Evolutionary conservation across 192 early-diverging fungal species (phyloP).

Genomic region (Coemansia sp.): DNA sequence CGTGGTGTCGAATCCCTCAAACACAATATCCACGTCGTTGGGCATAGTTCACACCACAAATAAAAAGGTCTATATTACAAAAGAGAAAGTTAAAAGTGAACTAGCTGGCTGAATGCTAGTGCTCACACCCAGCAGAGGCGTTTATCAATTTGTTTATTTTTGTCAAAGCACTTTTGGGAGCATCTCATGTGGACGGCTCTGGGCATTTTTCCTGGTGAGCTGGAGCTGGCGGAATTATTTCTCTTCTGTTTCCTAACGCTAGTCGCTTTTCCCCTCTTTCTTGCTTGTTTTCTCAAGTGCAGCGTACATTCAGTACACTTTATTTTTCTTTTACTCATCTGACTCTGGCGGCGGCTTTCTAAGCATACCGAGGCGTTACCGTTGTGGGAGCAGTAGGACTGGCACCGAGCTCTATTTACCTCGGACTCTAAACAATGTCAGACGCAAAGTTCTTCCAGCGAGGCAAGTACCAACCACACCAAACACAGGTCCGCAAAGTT

Average conservation of each 20-base stretch:
- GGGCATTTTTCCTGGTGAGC: background rate
- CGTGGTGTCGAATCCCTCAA: slow-evolving; percentile 46
- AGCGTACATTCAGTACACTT: background rate
- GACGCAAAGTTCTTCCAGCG: slow-evolving; percentile 80
- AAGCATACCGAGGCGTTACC: background rate
- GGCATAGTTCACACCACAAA: no score
- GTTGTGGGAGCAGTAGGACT: background rate
- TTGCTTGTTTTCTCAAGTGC: background rate
- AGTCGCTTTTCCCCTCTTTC: background rate
- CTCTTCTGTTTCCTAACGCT: background rate
- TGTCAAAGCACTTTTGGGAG: background rate
- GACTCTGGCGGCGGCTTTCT: background rate
- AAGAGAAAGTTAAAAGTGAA: background rate
- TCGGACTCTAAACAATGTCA: slow-evolving; percentile 56
- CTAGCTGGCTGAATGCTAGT: background rate
- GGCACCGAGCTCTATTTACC: background rate
- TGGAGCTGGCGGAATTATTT: background rate
- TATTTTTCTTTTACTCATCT: slow-evolving; percentile 2
- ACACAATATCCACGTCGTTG: slow-evolving; percentile 22
- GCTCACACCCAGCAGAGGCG: background rate
- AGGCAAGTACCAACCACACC: slow-evolving; percentile 53
- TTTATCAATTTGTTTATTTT: background rate
- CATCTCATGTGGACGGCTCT: background rate
- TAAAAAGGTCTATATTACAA: background rate
- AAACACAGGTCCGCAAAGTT: background rate